Conservation (phyloP, 495 filamentous ascomycete genomes). For the Jackrogersella minutella region DNA sequence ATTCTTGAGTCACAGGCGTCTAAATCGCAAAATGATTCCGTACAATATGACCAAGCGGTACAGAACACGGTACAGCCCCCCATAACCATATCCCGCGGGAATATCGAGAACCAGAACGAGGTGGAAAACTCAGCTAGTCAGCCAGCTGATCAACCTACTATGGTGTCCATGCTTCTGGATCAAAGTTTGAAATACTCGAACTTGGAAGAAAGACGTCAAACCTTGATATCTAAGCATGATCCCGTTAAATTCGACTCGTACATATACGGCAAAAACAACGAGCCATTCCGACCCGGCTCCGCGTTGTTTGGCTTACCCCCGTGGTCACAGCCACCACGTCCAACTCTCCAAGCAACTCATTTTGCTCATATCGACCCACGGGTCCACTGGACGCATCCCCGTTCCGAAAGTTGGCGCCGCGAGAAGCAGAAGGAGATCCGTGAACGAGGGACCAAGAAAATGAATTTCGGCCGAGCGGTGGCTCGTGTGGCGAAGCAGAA, state of each 20-base stretch:
- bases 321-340: constrained; percentile 19
- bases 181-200: constrained; percentile 23
- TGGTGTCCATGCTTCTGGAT: constrained; percentile 15
- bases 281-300: constrained; percentile 39
- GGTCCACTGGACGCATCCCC: constrained; percentile 49
- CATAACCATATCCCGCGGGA: background rate
- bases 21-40: background rate
- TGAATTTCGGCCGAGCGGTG: constrained; percentile 51
- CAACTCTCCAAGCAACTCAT: constrained; percentile 30
- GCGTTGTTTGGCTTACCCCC: constrained; percentile 20
- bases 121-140: background rate
- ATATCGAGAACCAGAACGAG: background rate
- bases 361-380: constrained; percentile 56
- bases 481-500: constrained; percentile 42
- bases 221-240: constrained; percentile 39
- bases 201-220: constrained; percentile 35
- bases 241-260: constrained; percentile 36
- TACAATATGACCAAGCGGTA: background rate
- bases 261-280: constrained; percentile 41
- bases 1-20: background rate
- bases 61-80: background rate
- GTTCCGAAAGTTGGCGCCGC: constrained; percentile 49
- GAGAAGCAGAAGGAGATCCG: constrained; percentile 55
- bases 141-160: background rate
- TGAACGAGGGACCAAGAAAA: constrained; percentile 51